phyloP scores from a whole-genome alignment of 257 asterid species.

The Orobanche coerulescens region DNA sequence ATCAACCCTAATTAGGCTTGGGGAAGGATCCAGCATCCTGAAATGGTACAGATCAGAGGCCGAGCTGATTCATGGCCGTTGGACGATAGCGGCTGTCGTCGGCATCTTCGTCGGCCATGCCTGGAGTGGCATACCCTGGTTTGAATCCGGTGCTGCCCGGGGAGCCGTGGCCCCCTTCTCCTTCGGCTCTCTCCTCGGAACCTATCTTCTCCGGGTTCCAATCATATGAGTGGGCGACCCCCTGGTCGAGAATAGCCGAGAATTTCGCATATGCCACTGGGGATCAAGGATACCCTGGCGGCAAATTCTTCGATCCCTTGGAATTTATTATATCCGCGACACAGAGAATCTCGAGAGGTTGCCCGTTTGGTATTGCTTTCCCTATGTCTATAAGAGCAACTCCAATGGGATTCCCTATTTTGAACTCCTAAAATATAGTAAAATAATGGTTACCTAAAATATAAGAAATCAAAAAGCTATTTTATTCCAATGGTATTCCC shows the following conservation, averaged over 20 bases:
- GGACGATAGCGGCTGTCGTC: constrained; percentile 80
- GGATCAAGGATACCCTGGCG: constrained; percentile 86
- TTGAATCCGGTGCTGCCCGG: constrained; percentile 83
- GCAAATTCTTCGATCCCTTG: constrained; percentile 77
- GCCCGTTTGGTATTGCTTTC: too few relatives aligned
- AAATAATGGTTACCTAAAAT: too few relatives aligned
- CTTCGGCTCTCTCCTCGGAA: constrained; percentile 73
- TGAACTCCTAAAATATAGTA: too few relatives aligned
- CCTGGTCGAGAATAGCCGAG: constrained; percentile 78
- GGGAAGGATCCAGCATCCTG: constrained; percentile 87
- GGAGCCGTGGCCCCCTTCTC: constrained; percentile 87
- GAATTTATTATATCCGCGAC: constrained; percentile 54
- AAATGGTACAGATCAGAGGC: constrained; percentile 97
- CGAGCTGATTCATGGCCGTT: constrained; percentile 86
- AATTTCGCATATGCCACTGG: constrained; percentile 70
- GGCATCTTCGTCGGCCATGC: constrained; percentile 90
- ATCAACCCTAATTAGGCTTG: too few relatives aligned
- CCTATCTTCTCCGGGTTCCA: constrained; percentile 70
- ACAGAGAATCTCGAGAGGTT: constrained; percentile 70
- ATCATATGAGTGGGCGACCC: constrained; percentile 84
- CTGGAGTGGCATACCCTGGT: constrained; percentile 83
- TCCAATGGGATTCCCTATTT: too few relatives aligned
- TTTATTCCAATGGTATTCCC: too few relatives aligned
- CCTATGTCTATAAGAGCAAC: too few relatives aligned
- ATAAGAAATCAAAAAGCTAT: too few relatives aligned